Base-by-base conservation (phyloP, 2,329 filamentous ascomycete genomes). In the Polytolypa hystricis region DNA sequence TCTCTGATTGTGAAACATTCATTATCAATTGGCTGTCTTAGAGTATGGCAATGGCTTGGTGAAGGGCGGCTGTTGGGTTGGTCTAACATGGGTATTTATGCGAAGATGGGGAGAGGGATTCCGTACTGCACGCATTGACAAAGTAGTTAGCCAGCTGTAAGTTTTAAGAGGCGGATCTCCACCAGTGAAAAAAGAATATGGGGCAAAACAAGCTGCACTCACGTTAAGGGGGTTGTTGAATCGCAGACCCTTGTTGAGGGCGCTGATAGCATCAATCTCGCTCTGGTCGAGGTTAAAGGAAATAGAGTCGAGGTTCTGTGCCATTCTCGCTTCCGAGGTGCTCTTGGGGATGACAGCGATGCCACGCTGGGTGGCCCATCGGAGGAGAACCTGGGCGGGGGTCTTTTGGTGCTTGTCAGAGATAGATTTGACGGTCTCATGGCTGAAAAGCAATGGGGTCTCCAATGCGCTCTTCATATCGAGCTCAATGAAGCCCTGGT, bases 331-430 rank as follows among this genome's bases (percentile, higher is more conserved):
- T 59, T 70, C 61, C 60, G 69, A 69, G 55, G 73, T 79, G 45
- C 73, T 79, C 74, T 89, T 89, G 49, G 83, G 84, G 50, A 91
- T 91, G 49, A 91, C 81, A 32, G 83, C 81, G 39, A 91, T 67
- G 20, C 77, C 77, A 34, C 81, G 73, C 70, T 93, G 84, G 11
- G 85, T 93, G 15, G 84, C 77, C 86, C 86, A 94, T 50, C 85
- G 74, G 47, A 94, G 70, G 42, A 93, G 71, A 18, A 93, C 71
- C 71, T 94, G 85, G 11, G 83, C 81, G 5, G 84, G 70, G 6
- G 78, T 77, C 69, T 81, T 84, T 57, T 65, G 65, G 54, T 84
- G 68, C 67, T 82, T 85, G 51, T 70, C 59, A 12, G 84, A 79
- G 43, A 87, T 71, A 33, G 51, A 56, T 49, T 71, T 75, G 58